Base-by-base conservation (phyloP, 2,329 filamentous ascomycete species). In the Colletotrichum lini region DNA sequence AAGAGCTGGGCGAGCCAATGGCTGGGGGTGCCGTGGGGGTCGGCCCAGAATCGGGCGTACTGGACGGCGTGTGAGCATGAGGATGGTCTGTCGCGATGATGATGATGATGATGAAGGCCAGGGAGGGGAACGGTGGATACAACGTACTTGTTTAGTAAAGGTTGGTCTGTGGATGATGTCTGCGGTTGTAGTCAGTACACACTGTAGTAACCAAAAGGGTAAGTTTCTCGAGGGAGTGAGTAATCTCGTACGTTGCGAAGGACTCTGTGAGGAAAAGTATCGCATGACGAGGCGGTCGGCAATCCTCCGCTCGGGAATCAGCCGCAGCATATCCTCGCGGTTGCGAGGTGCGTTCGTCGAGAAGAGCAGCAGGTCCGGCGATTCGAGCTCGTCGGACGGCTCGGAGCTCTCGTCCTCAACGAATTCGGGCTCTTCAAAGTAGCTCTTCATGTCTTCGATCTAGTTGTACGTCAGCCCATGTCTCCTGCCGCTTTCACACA, bases 391-490 rank as follows among this genome's bases (percentile, higher is more conserved):
- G n/a, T 79, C 76, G 5, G 75, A 73, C 30, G 77, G 78, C 26
- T 78, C 80, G 4, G 79, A 76, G 18, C 78, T 77, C 12, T 80
- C 79, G 2, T 82, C 80, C 0, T 81, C 80, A 1, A 72, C 73
- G 3, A 82, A 80, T 6, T 84, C 81, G 0, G 83, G 77, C 40
- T 88, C 84, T 30, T 88, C 85, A 76, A 90, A 90, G 73, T 88
- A 90, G 66, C 80, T 82, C 77, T 89, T 89, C 10, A 90, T 80
- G 67, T 90, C 88, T 75, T 90, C 87, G 58, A 90, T 89, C 87
- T 90, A 74, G 13, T 3, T 15, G 40, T 21, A 18, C 52, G 64
- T 78, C 23, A 77, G 63, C 44, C 53, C 12, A 50, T 30, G 59
- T 54, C 47, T 59, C 57, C 47, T 73, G 18, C 42, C 40, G 18